phyloP scores from a whole-genome alignment of 2,329 filamentous ascomycete genomes.

The Pezicula carpinea region DNA sequence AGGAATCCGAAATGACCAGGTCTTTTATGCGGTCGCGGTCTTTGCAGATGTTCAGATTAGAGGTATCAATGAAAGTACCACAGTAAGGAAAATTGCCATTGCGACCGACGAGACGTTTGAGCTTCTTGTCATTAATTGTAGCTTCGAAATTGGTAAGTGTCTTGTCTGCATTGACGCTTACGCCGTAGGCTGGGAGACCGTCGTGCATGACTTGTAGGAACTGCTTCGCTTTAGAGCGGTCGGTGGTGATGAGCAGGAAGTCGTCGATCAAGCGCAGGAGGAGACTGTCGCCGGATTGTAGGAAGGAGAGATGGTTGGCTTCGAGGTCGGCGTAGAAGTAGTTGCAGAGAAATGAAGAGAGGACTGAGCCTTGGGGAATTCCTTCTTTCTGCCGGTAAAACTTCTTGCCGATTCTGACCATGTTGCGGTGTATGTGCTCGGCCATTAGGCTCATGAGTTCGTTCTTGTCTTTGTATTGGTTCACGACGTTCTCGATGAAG shows the following conservation, averaged over 20 bases:
- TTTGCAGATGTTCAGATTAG: constrained; percentile 69
- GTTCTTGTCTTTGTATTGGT: constrained; percentile 50
- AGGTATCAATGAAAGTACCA: constrained; percentile 70
- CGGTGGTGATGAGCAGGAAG: constrained; percentile 80
- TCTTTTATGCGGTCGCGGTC: constrained; percentile 44
- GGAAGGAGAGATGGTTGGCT: constrained; percentile 60
- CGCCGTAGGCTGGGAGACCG: constrained; percentile 75
- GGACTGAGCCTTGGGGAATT: constrained; percentile 87
- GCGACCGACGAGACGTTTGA: constrained; percentile 42
- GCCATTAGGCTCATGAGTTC: constrained; percentile 65
- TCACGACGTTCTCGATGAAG: constrained; percentile 67
- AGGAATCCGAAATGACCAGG: constrained; percentile 57
- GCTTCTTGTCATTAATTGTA: constrained; percentile 44
- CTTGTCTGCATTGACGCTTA: constrained; percentile 71
- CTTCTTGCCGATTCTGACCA: constrained; percentile 84
- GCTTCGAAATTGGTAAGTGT: constrained; percentile 81
- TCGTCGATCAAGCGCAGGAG: constrained; percentile 86
- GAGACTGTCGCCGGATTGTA: constrained; percentile 54
- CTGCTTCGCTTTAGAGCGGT: constrained; percentile 57
- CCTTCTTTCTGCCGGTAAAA: constrained; percentile 83
- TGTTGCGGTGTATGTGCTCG: constrained; percentile 78
- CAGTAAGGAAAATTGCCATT: constrained; percentile 75
- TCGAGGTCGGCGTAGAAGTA: constrained; percentile 95
- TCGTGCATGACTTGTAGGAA: constrained; percentile 80
- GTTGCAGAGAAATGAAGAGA: constrained; percentile 86